Base-by-base conservation (phyloP, 495 filamentous ascomycete genomes). In the Bacidia gigantensis region DNA sequence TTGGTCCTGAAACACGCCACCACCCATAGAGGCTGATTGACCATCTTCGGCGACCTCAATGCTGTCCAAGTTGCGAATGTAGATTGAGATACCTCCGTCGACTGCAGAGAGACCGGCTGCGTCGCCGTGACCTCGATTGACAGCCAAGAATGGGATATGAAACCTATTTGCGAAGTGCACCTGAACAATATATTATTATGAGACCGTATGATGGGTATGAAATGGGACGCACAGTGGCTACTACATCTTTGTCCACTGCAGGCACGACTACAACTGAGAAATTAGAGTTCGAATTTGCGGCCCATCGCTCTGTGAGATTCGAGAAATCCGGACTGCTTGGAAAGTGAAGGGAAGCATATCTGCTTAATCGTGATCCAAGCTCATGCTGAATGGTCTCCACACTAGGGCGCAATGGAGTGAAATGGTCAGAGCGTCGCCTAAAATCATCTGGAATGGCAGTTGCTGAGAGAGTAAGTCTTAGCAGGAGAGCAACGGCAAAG, bases 21-120 rank as follows among this genome's bases (percentile, higher is more conserved):
- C 79, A 3, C 68, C 71, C 48, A 81, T 62, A 2, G 60, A 70
- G 46, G 66, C 75, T 0, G 72, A 74, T 12, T 73, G 59, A 11
- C 68, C 71, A 52, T 73, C 65, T 2, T 55, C 12, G 2, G 66
- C 57, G 32, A 80, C 62, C 17, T 55, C 52, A 26, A 76, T 66
- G 29, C 57, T 63, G 55, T 61, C 68, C 35, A 78, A 59, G 52
- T 70, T 56, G 29, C 52, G 51, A 46, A 79, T 42, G 44, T 61
- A 60, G 40, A 79, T 79, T 12, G 64, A 64, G 42, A 81, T 69
- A n/a, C 75, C 77, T 42, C 64, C 49, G 17, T 64, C 35, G 64
- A 79, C 67, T 11, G 62, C 62, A 0, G 64, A 66, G 14, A 79
- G 59, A 0, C 67, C 67, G 1, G 2, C 26, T 9, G 46, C 22